Percentiles rank a stretch among this genome's conserved stretches.
phyloP scores from a whole-genome alignment of 2,329 filamentous ascomycete species.

The Aspergillus ochraceoroseus region DNA sequence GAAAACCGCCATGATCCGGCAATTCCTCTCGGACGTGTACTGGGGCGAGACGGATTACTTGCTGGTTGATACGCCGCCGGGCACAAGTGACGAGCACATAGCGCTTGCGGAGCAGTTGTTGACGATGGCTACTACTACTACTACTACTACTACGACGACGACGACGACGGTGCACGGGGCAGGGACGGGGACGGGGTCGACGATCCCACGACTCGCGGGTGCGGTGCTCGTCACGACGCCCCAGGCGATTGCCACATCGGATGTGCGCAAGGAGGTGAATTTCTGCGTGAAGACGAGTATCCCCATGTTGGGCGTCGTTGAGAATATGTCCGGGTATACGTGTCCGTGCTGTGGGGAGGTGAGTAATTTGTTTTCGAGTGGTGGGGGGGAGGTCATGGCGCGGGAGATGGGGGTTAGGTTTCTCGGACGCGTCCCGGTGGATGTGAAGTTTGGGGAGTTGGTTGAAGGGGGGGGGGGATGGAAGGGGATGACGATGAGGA shows the following conservation, averaged over 20 bases:
- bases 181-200: slow-evolving; percentile 12
- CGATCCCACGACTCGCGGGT: slow-evolving; percentile 64
- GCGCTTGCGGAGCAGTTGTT: slow-evolving; percentile 83
- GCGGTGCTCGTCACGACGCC: slow-evolving; percentile 95
- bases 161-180: neutral
- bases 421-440: slow-evolving; percentile 81
- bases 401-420: slow-evolving; percentile 78
- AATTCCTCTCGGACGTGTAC: slow-evolving; percentile 86
- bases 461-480: slow-evolving; percentile 58
- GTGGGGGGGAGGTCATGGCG: slow-evolving; percentile 85
- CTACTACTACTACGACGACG: slow-evolving; percentile 7
- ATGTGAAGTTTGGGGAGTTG: slow-evolving; percentile 82
- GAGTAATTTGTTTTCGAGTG: slow-evolving; percentile 88
- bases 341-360: slow-evolving; percentile 68
- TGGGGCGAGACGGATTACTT: slow-evolving; percentile 88
- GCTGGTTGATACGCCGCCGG: slow-evolving; percentile 91
- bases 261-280: slow-evolving; percentile 91
- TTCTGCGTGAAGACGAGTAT: slow-evolving; percentile 84
- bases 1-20: slow-evolving; percentile 97
- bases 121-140: slow-evolving; percentile 35
- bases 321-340: slow-evolving; percentile 72
- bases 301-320: slow-evolving; percentile 77
- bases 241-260: slow-evolving; percentile 85
- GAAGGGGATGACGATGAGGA: slow-evolving; percentile 26
- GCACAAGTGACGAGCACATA: slow-evolving; percentile 95